phyloP scores from a whole-genome alignment of 345 rosid genomes.

The Syzygium grande region DNA sequence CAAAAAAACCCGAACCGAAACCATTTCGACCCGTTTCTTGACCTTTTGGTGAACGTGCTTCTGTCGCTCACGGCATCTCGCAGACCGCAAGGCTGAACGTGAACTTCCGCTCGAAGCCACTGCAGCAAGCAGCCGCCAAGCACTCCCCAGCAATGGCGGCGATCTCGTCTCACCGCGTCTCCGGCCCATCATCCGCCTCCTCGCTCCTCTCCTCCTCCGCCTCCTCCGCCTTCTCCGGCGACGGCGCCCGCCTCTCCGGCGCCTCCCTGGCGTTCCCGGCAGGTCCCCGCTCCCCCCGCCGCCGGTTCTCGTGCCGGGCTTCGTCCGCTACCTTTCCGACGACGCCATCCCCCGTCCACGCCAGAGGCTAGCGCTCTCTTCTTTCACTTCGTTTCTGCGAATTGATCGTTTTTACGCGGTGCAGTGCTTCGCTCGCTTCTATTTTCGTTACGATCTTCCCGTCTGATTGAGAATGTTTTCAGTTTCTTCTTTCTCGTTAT shows the following conservation, averaged over 20 bases:
- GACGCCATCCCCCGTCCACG: constrained; percentile 23
- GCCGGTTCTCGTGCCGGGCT: constrained; percentile 49
- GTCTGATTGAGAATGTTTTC: not conserved
- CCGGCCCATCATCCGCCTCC: constrained; percentile 21
- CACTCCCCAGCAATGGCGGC: constrained; percentile 49
- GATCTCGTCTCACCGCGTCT: constrained; percentile 33
- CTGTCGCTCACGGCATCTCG: not conserved
- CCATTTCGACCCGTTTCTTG: not conserved
- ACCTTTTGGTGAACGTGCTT: not conserved
- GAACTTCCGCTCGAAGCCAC: not conserved
- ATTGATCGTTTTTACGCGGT: not conserved
- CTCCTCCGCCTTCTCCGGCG: constrained; percentile 23
- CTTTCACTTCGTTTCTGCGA: not conserved
- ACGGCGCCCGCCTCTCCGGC: constrained; percentile 9
- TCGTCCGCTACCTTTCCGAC: constrained; percentile 49
- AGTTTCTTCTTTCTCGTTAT: not conserved
- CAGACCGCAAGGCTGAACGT: not conserved
- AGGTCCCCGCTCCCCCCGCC: constrained; percentile 12
- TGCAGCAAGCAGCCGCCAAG: not conserved
- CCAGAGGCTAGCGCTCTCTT: constrained; percentile 21
- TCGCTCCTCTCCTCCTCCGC: constrained; percentile 27
- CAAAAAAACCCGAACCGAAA: not conserved
- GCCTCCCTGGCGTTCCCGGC: constrained; percentile 13
- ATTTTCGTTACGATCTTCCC: too few relatives aligned
- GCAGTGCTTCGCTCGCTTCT: not conserved